A percentile compares a stretch with the other conserved stretches of the same genome.
Evolutionary conservation across 768 basidiomycete species (phyloP).

Genomic region (Tulasnella sp.): DNA sequence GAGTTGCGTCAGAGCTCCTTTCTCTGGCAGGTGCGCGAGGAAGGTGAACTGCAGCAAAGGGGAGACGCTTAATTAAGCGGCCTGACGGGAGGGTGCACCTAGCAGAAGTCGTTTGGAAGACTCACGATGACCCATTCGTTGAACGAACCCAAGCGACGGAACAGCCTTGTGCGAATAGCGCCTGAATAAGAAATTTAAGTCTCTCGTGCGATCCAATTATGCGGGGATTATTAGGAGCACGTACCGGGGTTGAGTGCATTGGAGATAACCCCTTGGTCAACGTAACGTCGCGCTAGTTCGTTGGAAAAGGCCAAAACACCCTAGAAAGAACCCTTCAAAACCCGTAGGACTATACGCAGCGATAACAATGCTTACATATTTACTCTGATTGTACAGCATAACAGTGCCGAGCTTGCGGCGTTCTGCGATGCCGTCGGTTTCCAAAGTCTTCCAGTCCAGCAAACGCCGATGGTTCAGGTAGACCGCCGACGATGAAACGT

Average conservation of each 20-base stretch:
- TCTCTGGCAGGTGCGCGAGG: neutral
- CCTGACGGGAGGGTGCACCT: neutral
- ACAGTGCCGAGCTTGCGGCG: constrained; percentile 16
- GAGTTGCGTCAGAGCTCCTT: constrained; percentile 20
- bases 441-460: constrained; percentile 12
- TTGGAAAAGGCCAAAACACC: constrained; percentile 24
- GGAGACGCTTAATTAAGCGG: neutral
- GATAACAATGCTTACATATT: constrained; percentile 12
- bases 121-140: constrained; percentile 5
- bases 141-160: neutral
- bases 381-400: constrained; percentile 22
- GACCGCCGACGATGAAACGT: constrained; percentile 22
- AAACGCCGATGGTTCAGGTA: neutral
- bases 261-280: constrained; percentile 23
- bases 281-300: constrained; percentile 29
- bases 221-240: neutral
- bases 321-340: neutral
- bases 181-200: neutral
- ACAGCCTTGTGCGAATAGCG: neutral
- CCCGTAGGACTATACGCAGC: neutral
- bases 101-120: neutral
- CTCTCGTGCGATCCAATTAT: neutral
- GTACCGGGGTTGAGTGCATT: constrained; percentile 28
- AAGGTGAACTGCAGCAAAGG: neutral
- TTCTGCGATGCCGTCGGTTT: neutral